phyloP scores from a whole-genome alignment of 495 filamentous ascomycete genomes.

The Rhizodiscina lignyota region DNA sequence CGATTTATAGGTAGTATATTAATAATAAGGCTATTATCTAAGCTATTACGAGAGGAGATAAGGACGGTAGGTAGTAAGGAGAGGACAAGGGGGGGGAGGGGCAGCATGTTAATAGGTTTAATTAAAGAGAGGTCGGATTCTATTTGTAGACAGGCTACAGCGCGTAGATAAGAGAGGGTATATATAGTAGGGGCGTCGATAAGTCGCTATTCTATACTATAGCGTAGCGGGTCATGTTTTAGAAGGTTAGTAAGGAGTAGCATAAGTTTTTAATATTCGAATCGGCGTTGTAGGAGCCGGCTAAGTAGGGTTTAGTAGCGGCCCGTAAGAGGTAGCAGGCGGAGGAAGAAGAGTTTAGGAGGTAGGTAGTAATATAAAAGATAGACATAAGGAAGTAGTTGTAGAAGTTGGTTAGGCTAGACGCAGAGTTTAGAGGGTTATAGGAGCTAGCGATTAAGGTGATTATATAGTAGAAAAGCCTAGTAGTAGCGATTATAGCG shows the following conservation, averaged over 20 bases:
- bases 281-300: background rate
- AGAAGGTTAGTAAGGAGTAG: background rate
- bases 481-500: conserved; percentile 11
- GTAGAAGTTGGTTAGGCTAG: conserved; percentile 4
- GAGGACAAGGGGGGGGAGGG: background rate
- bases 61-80: background rate
- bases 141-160: background rate
- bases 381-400: conserved; percentile 8
- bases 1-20: background rate
- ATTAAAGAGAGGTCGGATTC: no score
- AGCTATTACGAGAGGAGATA: no score
- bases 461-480: conserved; percentile 5
- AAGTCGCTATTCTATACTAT: background rate
- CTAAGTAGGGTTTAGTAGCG: no score
- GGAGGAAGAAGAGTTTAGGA: conserved; percentile 1
- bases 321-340: conserved; percentile 1
- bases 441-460: conserved; percentile 3
- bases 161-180: background rate
- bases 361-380: conserved; percentile 1
- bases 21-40: background rate
- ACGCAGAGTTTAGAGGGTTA: conserved; percentile 2
- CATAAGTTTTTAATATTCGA: conserved; percentile 1
- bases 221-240: background rate
- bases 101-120: no score
- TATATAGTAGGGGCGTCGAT: background rate